Conservation (phyloP, 2,329 filamentous ascomycete species). For the Podosphaera xanthii region DNA sequence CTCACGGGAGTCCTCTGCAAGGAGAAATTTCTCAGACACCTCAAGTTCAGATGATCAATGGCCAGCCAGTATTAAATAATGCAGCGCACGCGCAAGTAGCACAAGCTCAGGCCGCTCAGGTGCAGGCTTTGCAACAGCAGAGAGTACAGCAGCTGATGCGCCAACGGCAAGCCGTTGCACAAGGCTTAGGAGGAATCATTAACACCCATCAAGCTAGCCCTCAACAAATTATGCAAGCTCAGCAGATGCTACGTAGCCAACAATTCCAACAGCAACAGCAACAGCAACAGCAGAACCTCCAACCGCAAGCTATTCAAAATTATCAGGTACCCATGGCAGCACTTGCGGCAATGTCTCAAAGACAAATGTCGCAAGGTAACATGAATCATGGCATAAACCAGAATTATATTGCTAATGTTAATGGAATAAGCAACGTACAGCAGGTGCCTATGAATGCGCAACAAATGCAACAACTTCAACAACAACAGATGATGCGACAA, state of each 20-base stretch:
- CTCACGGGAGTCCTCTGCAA: conserved; percentile 37
- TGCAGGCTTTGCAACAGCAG: conserved; percentile 9
- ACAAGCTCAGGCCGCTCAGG: conserved; percentile 3
- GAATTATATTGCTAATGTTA: conserved; percentile 17
- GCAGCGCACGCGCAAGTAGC: conserved; percentile 15
- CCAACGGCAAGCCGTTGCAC: conserved; percentile 5
- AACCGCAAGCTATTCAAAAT: conserved; percentile 9
- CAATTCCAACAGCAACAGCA: neutral
- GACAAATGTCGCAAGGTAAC: conserved; percentile 3
- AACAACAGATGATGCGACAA: conserved; percentile 3
- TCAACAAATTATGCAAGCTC: conserved; percentile 15
- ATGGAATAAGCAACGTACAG: conserved; percentile 11
- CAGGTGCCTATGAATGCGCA: conserved; percentile 14
- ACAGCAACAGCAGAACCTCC: conserved; percentile 17
- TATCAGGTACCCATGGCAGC: conserved; percentile 9
- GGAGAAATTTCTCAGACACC: conserved; percentile 33
- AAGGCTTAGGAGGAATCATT: conserved; percentile 18
- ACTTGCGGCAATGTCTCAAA: conserved; percentile 3
- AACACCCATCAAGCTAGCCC: conserved; percentile 16
- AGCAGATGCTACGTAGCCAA: conserved; percentile 11
- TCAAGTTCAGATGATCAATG: conserved; percentile 31
- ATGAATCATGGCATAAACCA: conserved; percentile 12
- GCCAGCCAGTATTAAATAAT: conserved; percentile 10
- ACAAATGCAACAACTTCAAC: conserved; percentile 12
- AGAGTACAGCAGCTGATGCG: conserved; percentile 15